phyloP scores from a whole-genome alignment of 306 rosid genomes.

The Spatholobus suberectus region DNA sequence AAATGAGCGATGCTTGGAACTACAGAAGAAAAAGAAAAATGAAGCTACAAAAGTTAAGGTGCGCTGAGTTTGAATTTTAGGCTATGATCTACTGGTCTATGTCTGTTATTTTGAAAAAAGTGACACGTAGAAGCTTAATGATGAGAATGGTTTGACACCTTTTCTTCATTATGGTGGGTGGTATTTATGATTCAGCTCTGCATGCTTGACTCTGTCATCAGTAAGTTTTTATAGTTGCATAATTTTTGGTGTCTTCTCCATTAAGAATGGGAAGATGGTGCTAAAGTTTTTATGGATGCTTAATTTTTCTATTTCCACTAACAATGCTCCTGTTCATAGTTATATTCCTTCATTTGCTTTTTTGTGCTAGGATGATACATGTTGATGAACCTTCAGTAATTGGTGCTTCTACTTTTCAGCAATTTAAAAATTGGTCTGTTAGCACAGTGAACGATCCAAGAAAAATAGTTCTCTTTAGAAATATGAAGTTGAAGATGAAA shows the following conservation, averaged over 20 bases:
- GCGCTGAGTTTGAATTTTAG: slow-evolving; percentile 8
- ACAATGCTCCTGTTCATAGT: not conserved
- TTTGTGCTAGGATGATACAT: slow-evolving; percentile 20
- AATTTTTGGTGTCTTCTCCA: not conserved
- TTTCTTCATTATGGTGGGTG: not conserved
- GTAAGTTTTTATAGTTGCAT: not conserved
- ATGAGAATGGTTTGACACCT: not conserved
- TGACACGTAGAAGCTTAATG: not conserved
- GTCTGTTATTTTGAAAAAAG: slow-evolving; percentile 12
- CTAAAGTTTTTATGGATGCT: slow-evolving; percentile 6
- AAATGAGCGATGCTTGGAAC: slow-evolving; percentile 90
- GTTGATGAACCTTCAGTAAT: slow-evolving; percentile 24
- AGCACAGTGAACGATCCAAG: slow-evolving; percentile 17
- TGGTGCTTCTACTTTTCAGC: slow-evolving; percentile 17
- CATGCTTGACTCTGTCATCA: slow-evolving; percentile 1
- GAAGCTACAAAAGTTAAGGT: slow-evolving; percentile 77
- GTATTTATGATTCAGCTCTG: not conserved
- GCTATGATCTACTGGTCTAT: not conserved
- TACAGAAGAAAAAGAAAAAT: slow-evolving; percentile 77
- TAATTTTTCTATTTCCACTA: slow-evolving; percentile 2
- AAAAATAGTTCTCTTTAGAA: not conserved
- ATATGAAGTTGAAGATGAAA: slow-evolving; percentile 26
- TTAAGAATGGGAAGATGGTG: slow-evolving; percentile 15
- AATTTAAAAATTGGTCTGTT: slow-evolving; percentile 15
- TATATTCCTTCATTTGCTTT: slow-evolving; percentile 18